Percentiles rank a stretch among this genome's conserved stretches.
phyloP scores from a whole-genome alignment of 305 asterid genomes.

The Solanum chacoense region DNA sequence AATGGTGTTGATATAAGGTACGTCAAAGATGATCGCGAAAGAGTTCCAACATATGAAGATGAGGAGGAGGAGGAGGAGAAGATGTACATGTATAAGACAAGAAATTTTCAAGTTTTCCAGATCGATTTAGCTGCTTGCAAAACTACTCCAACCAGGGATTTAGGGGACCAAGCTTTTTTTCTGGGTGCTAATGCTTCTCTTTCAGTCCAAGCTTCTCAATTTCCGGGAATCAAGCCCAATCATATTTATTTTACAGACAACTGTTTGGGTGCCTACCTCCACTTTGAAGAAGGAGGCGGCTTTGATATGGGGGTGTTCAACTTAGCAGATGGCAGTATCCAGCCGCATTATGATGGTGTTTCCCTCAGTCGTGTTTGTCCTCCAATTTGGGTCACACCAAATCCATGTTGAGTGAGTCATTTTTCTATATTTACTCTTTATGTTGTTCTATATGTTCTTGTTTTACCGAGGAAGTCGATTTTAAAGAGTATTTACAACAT shows the following conservation, averaged over 20 bases:
- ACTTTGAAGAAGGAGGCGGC: background rate
- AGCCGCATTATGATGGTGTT: background rate
- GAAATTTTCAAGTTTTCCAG: background rate
- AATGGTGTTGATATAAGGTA: background rate
- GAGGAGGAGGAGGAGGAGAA: background rate
- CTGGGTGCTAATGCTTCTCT: background rate
- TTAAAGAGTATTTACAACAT: background rate
- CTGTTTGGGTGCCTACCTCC: background rate
- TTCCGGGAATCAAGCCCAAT: background rate
- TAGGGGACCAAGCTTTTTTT: background rate
- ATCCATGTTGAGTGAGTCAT: background rate
- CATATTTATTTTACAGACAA: background rate
- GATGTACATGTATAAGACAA: background rate
- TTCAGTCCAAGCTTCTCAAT: background rate
- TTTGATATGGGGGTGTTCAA: background rate
- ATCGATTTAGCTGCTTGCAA: background rate
- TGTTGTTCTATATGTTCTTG: background rate
- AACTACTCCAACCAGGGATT: background rate
- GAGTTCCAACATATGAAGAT: background rate
- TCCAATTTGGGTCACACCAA: background rate
- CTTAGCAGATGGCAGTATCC: background rate
- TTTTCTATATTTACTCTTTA: background rate
- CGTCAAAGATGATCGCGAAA: background rate
- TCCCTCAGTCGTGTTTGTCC: background rate
- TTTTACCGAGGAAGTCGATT: background rate